These are phyloP conservation scores for Atkinsonella hypoxylon DNA, from an alignment of 2,329 filamentous ascomycete genomes.

Conservation along the genomic window DNA sequence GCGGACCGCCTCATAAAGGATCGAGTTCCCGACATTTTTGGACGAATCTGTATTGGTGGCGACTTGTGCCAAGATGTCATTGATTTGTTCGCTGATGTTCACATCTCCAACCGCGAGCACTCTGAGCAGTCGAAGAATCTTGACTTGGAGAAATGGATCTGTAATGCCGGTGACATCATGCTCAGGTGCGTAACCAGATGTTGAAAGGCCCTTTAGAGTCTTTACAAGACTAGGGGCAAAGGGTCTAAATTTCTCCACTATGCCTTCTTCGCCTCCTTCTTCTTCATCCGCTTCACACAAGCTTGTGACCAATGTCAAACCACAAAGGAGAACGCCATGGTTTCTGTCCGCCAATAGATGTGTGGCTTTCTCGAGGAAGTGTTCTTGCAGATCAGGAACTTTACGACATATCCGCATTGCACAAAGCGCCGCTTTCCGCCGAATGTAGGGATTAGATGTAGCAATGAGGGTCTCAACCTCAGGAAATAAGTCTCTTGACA, in stretches of 20 bases:
- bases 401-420: constrained; percentile 98
- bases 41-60: constrained; percentile 96
- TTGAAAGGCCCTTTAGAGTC: constrained; percentile 82
- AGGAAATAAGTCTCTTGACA: constrained; percentile 93
- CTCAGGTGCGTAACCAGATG: constrained; percentile 92
- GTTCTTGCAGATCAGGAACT: constrained; percentile 91
- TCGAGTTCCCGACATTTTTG: constrained; percentile 97
- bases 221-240: constrained; percentile 78
- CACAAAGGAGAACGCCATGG: constrained; percentile 88
- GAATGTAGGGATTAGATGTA: constrained; percentile 95
- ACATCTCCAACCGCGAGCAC: constrained; percentile 79
- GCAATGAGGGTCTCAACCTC: constrained; percentile 89
- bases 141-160: constrained; percentile 95
- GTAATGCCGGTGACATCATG: constrained; percentile 98
- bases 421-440: constrained; percentile 93
- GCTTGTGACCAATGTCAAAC: constrained; percentile 79
- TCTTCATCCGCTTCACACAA: constrained; percentile 92
- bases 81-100: constrained; percentile 90
- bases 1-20: constrained; percentile 91
- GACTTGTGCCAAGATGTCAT: constrained; percentile 94
- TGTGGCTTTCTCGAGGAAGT: constrained; percentile 91
- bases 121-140: constrained; percentile 76
- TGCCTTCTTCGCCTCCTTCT: constrained; percentile 78
- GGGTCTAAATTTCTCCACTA: constrained; percentile 82
- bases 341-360: constrained; percentile 83